These are phyloP conservation scores for Casuarina equisetifolia DNA, from an alignment of 306 rosid species.

Conservation along the genomic window DNA sequence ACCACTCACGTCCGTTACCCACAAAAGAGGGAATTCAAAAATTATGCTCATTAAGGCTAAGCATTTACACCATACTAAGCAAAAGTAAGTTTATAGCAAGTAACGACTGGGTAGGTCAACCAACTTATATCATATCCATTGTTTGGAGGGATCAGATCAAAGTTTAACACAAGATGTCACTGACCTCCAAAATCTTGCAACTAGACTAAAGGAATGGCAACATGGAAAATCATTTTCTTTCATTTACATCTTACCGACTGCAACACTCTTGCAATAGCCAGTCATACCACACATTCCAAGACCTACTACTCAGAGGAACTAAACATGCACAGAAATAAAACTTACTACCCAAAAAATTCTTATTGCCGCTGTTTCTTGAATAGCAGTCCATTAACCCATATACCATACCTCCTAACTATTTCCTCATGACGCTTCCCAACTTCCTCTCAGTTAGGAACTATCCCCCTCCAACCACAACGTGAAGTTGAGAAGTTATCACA, in stretches of 20 bases:
- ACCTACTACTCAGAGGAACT: not conserved
- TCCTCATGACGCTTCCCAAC: not conserved
- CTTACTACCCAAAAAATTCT: not conserved
- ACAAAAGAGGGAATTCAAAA: not conserved
- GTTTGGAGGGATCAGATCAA: slow-evolving; percentile 1
- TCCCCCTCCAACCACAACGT: not conserved
- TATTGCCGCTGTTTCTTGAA: not conserved
- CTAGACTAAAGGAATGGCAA: not conserved
- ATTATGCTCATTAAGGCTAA: not conserved
- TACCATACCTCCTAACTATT: not conserved
- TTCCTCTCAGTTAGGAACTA: not conserved
- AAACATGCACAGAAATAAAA: not conserved
- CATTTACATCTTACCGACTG: not conserved
- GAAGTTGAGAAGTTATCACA: not conserved
- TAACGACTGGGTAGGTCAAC: not conserved
- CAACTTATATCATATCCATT: not conserved
- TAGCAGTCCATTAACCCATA: not conserved
- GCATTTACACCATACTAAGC: not conserved
- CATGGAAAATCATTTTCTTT: not conserved
- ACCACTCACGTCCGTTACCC: not conserved
- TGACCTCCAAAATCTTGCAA: not conserved
- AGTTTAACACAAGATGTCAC: not conserved
- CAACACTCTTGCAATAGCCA: not conserved
- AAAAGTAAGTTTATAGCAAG: not conserved
- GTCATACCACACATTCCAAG: not conserved